A percentile compares a stretch with the other conserved stretches of the same genome.
Evolutionary conservation across 164 flowering plant genomes (phyloP).

Genomic region (Warburgia ugandensis): DNA sequence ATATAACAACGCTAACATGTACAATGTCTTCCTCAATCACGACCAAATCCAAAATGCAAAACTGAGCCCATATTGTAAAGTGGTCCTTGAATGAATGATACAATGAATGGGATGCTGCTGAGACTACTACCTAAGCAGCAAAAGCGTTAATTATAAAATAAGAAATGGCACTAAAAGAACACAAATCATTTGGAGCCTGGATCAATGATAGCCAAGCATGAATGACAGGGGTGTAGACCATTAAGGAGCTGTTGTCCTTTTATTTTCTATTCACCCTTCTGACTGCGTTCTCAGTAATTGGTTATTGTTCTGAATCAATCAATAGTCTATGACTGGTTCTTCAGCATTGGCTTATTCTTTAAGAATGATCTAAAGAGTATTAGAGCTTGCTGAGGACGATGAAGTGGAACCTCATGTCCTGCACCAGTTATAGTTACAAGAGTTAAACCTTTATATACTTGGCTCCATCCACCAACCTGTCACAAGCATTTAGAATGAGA

Average conservation of each 20-base stretch:
- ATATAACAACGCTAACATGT: too few relatives aligned
- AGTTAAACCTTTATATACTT: conserved; percentile 84
- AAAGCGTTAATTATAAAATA: background rate
- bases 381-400: conserved; percentile 84
- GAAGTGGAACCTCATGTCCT: conserved; percentile 96
- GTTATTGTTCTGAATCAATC: conserved; percentile 2
- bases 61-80: too few relatives aligned
- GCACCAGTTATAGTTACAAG: conserved; percentile 82
- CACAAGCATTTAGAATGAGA: background rate
- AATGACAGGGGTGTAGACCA: background rate
- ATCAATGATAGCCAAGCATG: background rate
- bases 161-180: background rate
- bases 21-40: too few relatives aligned
- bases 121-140: background rate
- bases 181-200: background rate
- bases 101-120: background rate
- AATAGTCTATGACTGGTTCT: conserved; percentile 4
- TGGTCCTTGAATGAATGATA: background rate
- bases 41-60: too few relatives aligned
- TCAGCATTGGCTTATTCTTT: conserved; percentile 66
- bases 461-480: conserved; percentile 99
- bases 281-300: background rate
- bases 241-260: background rate
- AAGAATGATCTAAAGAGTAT: conserved; percentile 82
- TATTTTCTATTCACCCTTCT: conserved; percentile 2